Evolutionary conservation across 2,329 filamentous ascomycete genomes (phyloP).

Genomic region (Xylaria sp.): DNA sequence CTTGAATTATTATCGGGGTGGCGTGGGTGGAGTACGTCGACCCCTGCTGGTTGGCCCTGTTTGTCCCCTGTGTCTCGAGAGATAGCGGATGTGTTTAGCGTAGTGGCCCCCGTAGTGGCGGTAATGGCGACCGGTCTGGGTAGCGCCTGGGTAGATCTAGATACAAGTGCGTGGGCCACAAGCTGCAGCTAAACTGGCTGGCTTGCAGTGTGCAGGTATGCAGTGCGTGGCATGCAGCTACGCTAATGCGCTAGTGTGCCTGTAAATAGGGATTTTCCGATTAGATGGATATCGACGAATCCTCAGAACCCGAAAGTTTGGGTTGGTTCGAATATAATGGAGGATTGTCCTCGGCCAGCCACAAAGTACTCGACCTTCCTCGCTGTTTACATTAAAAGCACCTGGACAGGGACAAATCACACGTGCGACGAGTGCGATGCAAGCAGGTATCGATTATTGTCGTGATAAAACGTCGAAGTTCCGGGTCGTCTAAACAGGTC

Average conservation of each 20-base stretch:
- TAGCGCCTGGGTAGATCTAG: neutral
- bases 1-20: slow-evolving; percentile 23
- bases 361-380: neutral
- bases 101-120: neutral
- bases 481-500: no score
- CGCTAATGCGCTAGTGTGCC: slow-evolving; percentile 2
- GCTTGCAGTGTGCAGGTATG: slow-evolving; percentile 20
- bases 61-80: slow-evolving; percentile 13
- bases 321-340: neutral
- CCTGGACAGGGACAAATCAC: neutral
- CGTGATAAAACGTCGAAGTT: neutral
- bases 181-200: slow-evolving; percentile 18
- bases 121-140: neutral
- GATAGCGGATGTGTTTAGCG: slow-evolving; percentile 11
- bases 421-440: neutral
- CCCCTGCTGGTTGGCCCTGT: slow-evolving; percentile 5
- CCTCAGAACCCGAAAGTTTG: neutral
- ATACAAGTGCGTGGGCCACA: neutral
- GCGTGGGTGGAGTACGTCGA: slow-evolving; percentile 19
- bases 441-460: neutral
- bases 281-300: neutral
- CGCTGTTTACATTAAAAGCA: neutral
- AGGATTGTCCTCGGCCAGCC: neutral
- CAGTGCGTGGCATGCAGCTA: slow-evolving; percentile 23
- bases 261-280: slow-evolving; percentile 4